These are phyloP conservation scores for Botrytis hyacinthi DNA, from an alignment of 2,329 filamentous ascomycete species.

Conservation along the genomic window DNA sequence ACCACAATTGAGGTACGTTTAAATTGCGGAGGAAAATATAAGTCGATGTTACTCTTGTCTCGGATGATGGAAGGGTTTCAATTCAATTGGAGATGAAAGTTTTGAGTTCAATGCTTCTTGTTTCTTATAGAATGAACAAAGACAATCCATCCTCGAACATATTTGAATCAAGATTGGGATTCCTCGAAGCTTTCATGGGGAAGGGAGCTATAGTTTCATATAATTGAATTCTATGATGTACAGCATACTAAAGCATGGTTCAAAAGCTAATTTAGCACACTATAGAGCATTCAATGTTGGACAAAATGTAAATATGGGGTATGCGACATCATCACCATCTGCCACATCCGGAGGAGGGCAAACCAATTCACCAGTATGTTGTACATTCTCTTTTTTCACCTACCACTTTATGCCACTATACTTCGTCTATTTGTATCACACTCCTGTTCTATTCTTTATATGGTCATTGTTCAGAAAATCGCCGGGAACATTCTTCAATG, in stretches of 20 bases:
- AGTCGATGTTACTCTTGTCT: neutral
- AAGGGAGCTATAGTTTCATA: neutral
- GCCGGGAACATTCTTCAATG: constrained; percentile 5
- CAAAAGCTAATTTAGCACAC: constrained; percentile 29
- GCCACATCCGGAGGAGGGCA: constrained; percentile 57
- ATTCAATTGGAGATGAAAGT: neutral
- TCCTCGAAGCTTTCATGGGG: neutral
- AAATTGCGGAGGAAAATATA: constrained; percentile 22
- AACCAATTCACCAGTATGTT: constrained; percentile 56
- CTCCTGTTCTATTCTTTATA: constrained; percentile 14
- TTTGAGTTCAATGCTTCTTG: neutral
- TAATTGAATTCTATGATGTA: constrained; percentile 16
- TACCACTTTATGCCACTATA: neutral
- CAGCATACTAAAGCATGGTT: constrained; percentile 12
- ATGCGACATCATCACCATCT: constrained; percentile 62
- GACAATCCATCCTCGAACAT: neutral
- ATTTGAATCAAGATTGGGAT: neutral
- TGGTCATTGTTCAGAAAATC: neutral
- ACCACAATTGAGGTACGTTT: constrained; percentile 50
- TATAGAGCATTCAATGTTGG: constrained; percentile 36
- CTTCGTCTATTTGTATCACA: neutral
- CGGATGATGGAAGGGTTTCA: constrained; percentile 4
- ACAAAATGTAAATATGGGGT: constrained; percentile 45
- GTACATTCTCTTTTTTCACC: constrained; percentile 12
- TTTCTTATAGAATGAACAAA: neutral